A percentile compares a stretch with the other conserved stretches of the same genome.
Evolutionary conservation across 768 basidiomycete species (phyloP).

Genomic region (Sistotremastrum suecicum): DNA sequence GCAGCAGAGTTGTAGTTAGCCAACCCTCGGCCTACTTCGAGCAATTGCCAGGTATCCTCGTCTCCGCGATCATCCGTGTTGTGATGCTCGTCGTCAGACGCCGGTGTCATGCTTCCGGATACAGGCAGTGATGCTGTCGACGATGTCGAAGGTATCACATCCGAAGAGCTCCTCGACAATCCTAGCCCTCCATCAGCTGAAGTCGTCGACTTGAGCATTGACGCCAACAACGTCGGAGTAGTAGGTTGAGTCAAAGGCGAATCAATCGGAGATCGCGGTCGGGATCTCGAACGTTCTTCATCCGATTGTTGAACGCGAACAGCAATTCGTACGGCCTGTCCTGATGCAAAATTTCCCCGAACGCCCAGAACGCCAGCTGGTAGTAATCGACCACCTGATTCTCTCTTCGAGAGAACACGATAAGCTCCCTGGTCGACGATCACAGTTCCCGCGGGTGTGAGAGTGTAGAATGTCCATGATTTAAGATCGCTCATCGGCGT

Average conservation of each 20-base stretch:
- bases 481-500: constrained; percentile 77
- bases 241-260: constrained; percentile 36
- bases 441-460: constrained; percentile 77
- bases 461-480: constrained; percentile 93
- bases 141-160: constrained; percentile 13
- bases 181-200: constrained; percentile 31
- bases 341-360: constrained; percentile 81
- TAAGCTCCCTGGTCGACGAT: constrained; percentile 86
- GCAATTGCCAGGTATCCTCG: constrained; percentile 48
- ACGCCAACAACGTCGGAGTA: constrained; percentile 35
- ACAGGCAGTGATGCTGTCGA: constrained; percentile 10
- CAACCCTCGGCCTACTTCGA: constrained; percentile 87
- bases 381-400: constrained; percentile 85
- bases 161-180: constrained; percentile 20
- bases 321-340: constrained; percentile 84
- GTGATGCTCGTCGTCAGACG: constrained; percentile 15
- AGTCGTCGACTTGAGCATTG: constrained; percentile 29
- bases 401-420: constrained; percentile 65
- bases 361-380: constrained; percentile 83
- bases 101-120: constrained; percentile 2
- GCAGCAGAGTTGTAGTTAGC: constrained; percentile 95
- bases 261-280: constrained; percentile 22
- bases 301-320: constrained; percentile 26
- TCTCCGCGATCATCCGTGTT: constrained; percentile 19
- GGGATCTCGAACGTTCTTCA: constrained; percentile 10